Percentiles rank a stretch among this genome's conserved stretches.
These are phyloP conservation scores for Harringtonia lauricola DNA, from an alignment of 2,329 filamentous ascomycete species.

Conservation along the genomic window DNA sequence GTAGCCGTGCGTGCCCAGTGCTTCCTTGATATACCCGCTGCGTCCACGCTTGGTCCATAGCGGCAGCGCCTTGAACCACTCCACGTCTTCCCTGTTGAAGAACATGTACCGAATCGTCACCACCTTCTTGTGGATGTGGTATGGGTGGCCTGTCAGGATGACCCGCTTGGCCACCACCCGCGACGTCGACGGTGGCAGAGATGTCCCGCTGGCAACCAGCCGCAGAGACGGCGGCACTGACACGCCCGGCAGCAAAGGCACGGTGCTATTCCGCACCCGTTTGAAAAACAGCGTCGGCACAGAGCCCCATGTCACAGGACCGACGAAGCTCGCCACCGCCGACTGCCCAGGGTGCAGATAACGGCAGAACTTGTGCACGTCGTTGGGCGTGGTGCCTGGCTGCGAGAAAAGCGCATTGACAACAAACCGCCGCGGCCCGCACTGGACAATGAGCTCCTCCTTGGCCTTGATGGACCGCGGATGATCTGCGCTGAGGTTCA, in stretches of 20 bases:
- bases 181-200: constrained; percentile 61
- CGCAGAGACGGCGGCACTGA: constrained; percentile 36
- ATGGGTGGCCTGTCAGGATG: constrained; percentile 89
- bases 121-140: constrained; percentile 96
- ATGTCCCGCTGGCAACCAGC: constrained; percentile 79
- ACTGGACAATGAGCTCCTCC: constrained; percentile 84
- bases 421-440: constrained; percentile 74
- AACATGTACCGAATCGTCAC: constrained; percentile 99
- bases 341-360: constrained; percentile 86
- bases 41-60: constrained; percentile 87
- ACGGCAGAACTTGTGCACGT: constrained; percentile 94
- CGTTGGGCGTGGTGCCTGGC: constrained; percentile 82
- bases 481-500: constrained; percentile 72
- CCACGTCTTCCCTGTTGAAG: constrained; percentile 90
- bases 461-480: constrained; percentile 76
- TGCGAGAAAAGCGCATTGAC: constrained; percentile 88
- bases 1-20: constrained; percentile 94
- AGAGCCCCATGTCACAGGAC: constrained; percentile 83
- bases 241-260: constrained; percentile 24
- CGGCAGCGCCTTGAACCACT: constrained; percentile 95
- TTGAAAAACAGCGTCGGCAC: constrained; percentile 88
- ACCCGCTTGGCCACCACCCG: constrained; percentile 89
- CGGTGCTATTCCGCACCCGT: constrained; percentile 32
- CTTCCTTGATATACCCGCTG: constrained; percentile 87
- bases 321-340: constrained; percentile 80